Conservation (phyloP, 2,329 filamentous ascomycete genomes). For the Eutypa lata region DNA sequence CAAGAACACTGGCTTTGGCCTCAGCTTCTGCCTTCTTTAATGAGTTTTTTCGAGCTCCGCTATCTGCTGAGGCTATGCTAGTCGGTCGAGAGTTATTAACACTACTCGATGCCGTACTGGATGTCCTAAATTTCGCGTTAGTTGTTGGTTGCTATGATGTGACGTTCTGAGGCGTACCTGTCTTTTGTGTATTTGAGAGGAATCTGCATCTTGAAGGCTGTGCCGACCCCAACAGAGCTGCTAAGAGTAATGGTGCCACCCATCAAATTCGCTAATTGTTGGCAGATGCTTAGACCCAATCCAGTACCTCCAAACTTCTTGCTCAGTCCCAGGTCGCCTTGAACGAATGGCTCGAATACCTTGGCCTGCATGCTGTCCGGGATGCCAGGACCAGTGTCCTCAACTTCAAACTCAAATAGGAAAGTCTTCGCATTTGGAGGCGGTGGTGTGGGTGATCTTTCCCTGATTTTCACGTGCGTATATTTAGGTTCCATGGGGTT, state of each 20-base stretch:
- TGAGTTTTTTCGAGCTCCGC: conserved; percentile 33
- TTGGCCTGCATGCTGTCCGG: conserved; percentile 71
- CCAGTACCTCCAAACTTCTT: conserved; percentile 90
- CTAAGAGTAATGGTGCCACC: conserved; percentile 69
- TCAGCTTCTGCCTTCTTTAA: conserved; percentile 25
- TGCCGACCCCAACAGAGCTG: conserved; percentile 71
- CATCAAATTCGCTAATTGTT: conserved; percentile 82
- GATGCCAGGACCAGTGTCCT: conserved; percentile 86
- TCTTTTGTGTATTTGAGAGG: conserved; percentile 75
- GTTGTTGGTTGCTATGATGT: background rate
- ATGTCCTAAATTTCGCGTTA: conserved; percentile 33
- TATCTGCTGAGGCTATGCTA: conserved; percentile 43
- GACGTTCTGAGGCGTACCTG: conserved; percentile 40
- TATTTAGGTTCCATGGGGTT: conserved; percentile 60
- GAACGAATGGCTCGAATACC: conserved; percentile 92
- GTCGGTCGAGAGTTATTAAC: conserved; percentile 46
- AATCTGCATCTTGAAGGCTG: conserved; percentile 78
- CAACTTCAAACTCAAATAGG: conserved; percentile 81
- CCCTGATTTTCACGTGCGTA: conserved; percentile 45
- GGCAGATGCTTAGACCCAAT: conserved; percentile 83
- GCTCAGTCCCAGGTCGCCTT: conserved; percentile 84
- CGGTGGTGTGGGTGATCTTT: conserved; percentile 58
- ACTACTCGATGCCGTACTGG: conserved; percentile 54
- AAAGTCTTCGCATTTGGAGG: conserved; percentile 63
- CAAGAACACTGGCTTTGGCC: conserved; percentile 47